Conservation (phyloP, 352 stramenopile genomes). For the Thraustotheca clavata region DNA sequence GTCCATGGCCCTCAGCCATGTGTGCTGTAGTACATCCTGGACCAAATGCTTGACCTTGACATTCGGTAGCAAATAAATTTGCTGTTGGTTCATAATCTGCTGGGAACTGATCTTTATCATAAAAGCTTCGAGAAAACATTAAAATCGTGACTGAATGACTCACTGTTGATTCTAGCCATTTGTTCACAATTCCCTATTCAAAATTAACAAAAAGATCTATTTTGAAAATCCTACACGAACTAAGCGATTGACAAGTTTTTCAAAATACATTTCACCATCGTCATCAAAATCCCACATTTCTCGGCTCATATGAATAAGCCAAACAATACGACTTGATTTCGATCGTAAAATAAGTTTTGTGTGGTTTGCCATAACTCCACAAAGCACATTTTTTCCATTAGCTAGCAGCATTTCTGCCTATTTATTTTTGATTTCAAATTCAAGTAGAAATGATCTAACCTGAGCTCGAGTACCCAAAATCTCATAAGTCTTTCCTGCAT, state of each 20-base stretch:
- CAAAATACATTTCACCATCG: constrained; percentile 85
- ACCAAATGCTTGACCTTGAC: constrained; percentile 41
- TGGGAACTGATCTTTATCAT: constrained; percentile 64
- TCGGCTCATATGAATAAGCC: constrained; percentile 95
- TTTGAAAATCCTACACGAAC: constrained; percentile 25
- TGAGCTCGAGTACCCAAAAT: constrained; percentile 76
- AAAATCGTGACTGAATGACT: constrained; percentile 89
- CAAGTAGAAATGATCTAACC: constrained; percentile 30
- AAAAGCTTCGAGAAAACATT: constrained; percentile 87
- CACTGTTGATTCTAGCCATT: constrained; percentile 80
- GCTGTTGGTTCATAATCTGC: constrained; percentile 36
- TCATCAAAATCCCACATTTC: constrained; percentile 92
- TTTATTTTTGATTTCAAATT: background rate
- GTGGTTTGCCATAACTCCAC: constrained; percentile 89
- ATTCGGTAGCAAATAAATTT: constrained; percentile 35
- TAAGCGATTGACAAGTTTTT: constrained; percentile 81
- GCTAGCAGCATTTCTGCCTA: constrained; percentile 75
- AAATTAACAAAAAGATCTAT: background rate
- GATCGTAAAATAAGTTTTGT: constrained; percentile 97
- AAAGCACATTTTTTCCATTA: constrained; percentile 58
- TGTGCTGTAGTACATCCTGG: constrained; percentile 26
- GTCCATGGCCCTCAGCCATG: constrained; percentile 32
- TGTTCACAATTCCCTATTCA: constrained; percentile 46
- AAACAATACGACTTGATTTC: constrained; percentile 93
- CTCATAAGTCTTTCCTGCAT: constrained; percentile 61